Base-by-base conservation (phyloP, 2,329 filamentous ascomycete species). In the Fusarium tanahbumbuense region DNA sequence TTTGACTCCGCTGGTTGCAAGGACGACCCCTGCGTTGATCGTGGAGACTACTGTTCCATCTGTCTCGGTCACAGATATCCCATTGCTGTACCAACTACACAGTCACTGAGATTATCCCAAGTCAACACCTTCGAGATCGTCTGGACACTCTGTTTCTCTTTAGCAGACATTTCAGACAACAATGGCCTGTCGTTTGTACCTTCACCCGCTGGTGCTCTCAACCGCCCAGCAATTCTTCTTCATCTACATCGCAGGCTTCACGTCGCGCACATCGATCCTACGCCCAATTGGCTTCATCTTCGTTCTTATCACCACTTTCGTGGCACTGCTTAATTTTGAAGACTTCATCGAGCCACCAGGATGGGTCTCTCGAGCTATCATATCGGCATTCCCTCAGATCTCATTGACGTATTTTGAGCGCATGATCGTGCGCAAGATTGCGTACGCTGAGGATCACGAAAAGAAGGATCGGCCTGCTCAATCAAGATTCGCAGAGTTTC, bases 201-300 rank as follows among this genome's bases (percentile, higher is more conserved):
- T 72, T 37, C 66, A 72, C 46, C 70, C 70, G 11, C 22, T 72
- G 44, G 42, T 58, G 27, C 64, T 72, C 41, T 72, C 68, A 15
- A 70, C 68, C 9, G 59, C 42, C 0, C 70, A 72, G 41, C 70
- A 72, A 30, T 72, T 72, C 56, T 64, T 72, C 56, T 72, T 72
- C 49, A 72, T 72, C n/a, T 72, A 67, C 18, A 61, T 72, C 27
- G 70, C 70, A 5, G 70, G 70, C 41, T 71, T 71, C 50, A 71
- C 68, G 8, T 57, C 69, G 5, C 55, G 42, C 10, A 57, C 52
- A 8, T 71, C 70, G 11, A n/a, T 66, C 1, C 48, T 72, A 7
- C 70, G 70, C 1, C 68, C 68, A 55, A 54, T 72, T 55, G 66
- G 70, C 0, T 72, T 72, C 30, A 22, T 56, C 1, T 8, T 72